Conservation (phyloP, 768 basidiomycete genomes). For the Rubroboletus pulcherrimus region DNA sequence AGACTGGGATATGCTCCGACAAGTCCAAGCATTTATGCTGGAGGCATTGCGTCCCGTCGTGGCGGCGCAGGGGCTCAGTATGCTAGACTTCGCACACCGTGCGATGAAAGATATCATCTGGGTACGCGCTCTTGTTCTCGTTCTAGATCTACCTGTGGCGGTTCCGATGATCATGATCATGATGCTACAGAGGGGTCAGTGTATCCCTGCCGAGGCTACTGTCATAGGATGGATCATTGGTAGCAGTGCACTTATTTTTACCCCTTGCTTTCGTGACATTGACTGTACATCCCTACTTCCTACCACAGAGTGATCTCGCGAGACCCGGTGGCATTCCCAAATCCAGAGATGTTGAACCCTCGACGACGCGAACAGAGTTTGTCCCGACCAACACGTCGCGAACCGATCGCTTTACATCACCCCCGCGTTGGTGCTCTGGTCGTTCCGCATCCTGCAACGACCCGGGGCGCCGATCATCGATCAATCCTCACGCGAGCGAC, state of each 20-base stretch:
- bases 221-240: conserved; percentile 18
- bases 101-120: not conserved
- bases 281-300: not conserved
- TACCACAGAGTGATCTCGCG: not conserved
- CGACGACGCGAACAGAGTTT: not conserved
- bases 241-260: not conserved
- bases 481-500: no score
- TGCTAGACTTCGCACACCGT: not conserved
- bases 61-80: not conserved
- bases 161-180: not conserved
- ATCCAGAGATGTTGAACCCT: not conserved
- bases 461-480: no score
- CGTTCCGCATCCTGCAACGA: no score
- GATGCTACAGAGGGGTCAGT: conserved; percentile 13
- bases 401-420: not conserved
- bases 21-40: not conserved
- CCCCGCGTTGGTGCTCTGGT: no score
- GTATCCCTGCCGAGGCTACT: conserved; percentile 21
- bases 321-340: not conserved
- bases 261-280: not conserved
- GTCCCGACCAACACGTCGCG: not conserved
- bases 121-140: not conserved
- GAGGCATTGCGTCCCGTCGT: not conserved
- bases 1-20: not conserved
- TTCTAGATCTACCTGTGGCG: no score